Evolutionary conservation across 805 yeast genomes (phyloP).

Genomic region (Wickerhamomyces tratensis): DNA sequence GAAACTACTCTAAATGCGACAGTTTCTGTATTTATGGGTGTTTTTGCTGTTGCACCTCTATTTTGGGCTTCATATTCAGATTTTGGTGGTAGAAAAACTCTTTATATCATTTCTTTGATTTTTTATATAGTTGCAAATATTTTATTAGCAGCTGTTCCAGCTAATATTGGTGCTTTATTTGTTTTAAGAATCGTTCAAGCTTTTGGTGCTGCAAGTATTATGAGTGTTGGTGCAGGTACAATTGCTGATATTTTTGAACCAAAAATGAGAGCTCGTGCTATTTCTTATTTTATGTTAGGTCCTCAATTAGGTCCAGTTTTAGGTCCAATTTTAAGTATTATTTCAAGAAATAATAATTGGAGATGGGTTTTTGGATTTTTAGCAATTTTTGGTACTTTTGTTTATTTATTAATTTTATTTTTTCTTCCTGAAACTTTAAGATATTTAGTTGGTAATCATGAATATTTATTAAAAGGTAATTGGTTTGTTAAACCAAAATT

Average conservation of each 20-base stretch:
- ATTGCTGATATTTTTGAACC: slow-evolving; percentile 67
- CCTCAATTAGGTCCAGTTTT: slow-evolving; percentile 81
- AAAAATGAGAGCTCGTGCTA: slow-evolving; percentile 65
- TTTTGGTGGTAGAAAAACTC: slow-evolving; percentile 54
- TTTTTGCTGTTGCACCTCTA: slow-evolving; percentile 45
- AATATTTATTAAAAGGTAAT: slow-evolving; percentile 10
- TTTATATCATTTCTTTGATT: slow-evolving; percentile 45
- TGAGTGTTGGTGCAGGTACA: slow-evolving; percentile 88
- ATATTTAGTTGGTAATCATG: slow-evolving; percentile 47
- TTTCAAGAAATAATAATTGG: slow-evolving; percentile 62
- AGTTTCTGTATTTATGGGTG: slow-evolving; percentile 47
- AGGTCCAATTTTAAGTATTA: slow-evolving; percentile 77
- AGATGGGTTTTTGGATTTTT: slow-evolving; percentile 76
- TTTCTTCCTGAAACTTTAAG: slow-evolving; percentile 76
- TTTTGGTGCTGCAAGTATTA: slow-evolving; percentile 81
- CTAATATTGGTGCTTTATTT: slow-evolving; percentile 61
- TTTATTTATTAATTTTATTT: slow-evolving; percentile 39
- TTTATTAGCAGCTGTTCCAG: slow-evolving; percentile 50
- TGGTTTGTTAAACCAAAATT: slow-evolving; percentile 22
- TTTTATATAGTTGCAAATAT: slow-evolving; percentile 55
- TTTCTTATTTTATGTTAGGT: slow-evolving; percentile 80
- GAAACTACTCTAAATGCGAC: slow-evolving; percentile 41
- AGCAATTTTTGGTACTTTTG: slow-evolving; percentile 54
- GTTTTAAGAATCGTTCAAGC: slow-evolving; percentile 65
- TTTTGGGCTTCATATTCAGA: slow-evolving; percentile 50